Percentiles rank a stretch among this genome's conserved stretches.
Evolutionary conservation across 805 yeast genomes (phyloP).

Genomic region (Tetrapisispora phaffii): DNA sequence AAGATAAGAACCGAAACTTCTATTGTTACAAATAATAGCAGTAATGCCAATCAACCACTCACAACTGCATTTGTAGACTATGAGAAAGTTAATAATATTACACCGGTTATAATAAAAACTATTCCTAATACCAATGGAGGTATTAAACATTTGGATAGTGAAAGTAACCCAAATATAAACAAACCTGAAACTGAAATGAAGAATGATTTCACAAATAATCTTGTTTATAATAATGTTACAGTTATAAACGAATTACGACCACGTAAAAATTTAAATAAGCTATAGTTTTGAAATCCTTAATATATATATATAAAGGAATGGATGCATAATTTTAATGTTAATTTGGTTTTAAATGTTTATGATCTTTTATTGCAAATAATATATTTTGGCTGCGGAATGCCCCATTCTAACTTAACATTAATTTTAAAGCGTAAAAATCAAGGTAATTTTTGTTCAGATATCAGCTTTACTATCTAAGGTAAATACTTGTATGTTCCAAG

Average conservation of each 20-base stretch:
- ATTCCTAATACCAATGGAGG: background rate
- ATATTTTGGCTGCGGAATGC: too few relatives aligned
- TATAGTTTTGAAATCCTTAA: background rate
- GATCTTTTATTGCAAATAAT: too few relatives aligned
- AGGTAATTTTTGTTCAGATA: too few relatives aligned
- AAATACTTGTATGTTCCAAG: too few relatives aligned
- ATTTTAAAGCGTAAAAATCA: too few relatives aligned
- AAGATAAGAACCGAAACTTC: too few relatives aligned
- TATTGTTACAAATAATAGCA: background rate
- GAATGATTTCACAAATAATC: background rate
- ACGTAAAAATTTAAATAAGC: background rate
- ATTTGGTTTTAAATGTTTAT: too few relatives aligned
- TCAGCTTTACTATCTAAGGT: too few relatives aligned
- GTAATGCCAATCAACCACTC: background rate
- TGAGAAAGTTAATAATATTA: too few relatives aligned
- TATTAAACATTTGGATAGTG: background rate
- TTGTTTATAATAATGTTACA: background rate
- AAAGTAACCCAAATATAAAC: background rate
- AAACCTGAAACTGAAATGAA: background rate
- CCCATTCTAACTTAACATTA: too few relatives aligned
- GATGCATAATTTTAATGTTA: too few relatives aligned
- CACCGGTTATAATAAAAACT: background rate
- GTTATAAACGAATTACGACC: background rate
- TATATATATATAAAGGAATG: background rate
- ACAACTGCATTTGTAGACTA: background rate